phyloP scores from a whole-genome alignment of 2,329 filamentous ascomycete genomes.

The Ophiosphaerella korrae region DNA sequence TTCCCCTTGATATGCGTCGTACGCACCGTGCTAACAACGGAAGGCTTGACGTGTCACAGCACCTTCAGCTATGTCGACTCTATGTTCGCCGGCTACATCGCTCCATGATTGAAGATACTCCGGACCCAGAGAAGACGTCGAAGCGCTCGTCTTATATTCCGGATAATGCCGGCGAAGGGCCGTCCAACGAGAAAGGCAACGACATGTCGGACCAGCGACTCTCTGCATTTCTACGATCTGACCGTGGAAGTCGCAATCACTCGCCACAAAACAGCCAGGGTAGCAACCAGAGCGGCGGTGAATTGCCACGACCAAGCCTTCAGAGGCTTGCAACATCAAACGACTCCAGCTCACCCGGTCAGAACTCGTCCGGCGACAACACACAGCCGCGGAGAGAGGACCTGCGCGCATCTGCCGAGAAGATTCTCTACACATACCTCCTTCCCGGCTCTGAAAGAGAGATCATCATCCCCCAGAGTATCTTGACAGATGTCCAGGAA shows the following conservation, averaged over 20 bases:
- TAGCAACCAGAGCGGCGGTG: slow-evolving; percentile 59
- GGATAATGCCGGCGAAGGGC: slow-evolving; percentile 66
- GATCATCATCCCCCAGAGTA: slow-evolving; percentile 87
- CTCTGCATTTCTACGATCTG: slow-evolving; percentile 80
- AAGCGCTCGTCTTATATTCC: slow-evolving; percentile 84
- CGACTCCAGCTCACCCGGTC: slow-evolving; percentile 62
- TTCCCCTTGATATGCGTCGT: slow-evolving; percentile 2
- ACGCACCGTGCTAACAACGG: slow-evolving; percentile 25
- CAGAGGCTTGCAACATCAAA: slow-evolving; percentile 67
- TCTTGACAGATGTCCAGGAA: slow-evolving; percentile 82
- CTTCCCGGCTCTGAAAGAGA: slow-evolving; percentile 95
- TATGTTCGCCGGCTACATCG: slow-evolving; percentile 94
- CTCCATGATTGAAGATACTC: slow-evolving; percentile 90
- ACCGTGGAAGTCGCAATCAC: slow-evolving; percentile 53
- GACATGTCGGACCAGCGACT: slow-evolving; percentile 81
- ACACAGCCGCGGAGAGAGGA: slow-evolving; percentile 65
- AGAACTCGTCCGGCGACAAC: slow-evolving; percentile 41
- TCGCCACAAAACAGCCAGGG: slow-evolving; percentile 56
- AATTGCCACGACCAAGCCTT: slow-evolving; percentile 60
- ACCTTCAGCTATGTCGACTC: slow-evolving; percentile 96
- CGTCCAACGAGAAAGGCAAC: slow-evolving; percentile 64
- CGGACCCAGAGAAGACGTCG: slow-evolving; percentile 83
- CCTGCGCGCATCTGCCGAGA: slow-evolving; percentile 91
- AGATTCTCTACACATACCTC: slow-evolving; percentile 97
- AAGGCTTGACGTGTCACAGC: slow-evolving; percentile 98